These are phyloP conservation scores for Blumeria graminis DNA, from an alignment of 2,329 filamentous ascomycete genomes.

Conservation along the genomic window DNA sequence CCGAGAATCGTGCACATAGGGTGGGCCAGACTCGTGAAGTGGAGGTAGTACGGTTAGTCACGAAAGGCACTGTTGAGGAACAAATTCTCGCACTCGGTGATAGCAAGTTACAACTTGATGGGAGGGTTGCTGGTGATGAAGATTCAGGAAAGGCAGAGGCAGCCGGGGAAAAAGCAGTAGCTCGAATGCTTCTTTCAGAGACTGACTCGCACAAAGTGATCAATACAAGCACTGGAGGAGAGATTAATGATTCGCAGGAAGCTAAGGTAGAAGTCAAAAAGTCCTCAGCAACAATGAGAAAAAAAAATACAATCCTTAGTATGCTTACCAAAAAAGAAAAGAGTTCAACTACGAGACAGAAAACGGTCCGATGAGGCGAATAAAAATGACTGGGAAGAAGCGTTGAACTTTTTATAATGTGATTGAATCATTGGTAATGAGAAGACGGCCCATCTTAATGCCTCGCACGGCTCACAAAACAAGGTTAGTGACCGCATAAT, in stretches of 20 bases:
- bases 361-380: background rate
- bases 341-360: background rate
- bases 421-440: too few relatives aligned
- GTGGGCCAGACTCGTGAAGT: slow-evolving; percentile 81
- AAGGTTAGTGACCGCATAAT: too few relatives aligned
- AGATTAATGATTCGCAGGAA: background rate
- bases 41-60: slow-evolving; percentile 70
- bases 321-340: slow-evolving; percentile 1
- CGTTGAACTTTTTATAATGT: too few relatives aligned
- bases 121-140: slow-evolving; percentile 38
- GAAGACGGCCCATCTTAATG: too few relatives aligned
- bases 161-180: slow-evolving; percentile 10
- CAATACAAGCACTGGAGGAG: background rate
- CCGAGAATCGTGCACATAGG: slow-evolving; percentile 86
- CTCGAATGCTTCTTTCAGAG: slow-evolving; percentile 12
- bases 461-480: too few relatives aligned
- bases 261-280: background rate
- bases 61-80: slow-evolving; percentile 66
- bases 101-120: slow-evolving; percentile 79
- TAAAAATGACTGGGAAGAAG: too few relatives aligned
- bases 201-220: slow-evolving; percentile 2
- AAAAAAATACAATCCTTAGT: background rate
- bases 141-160: slow-evolving; percentile 21
- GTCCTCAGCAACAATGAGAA: background rate
- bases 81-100: slow-evolving; percentile 77